phyloP scores from a whole-genome alignment of 176 grass and related monocot genomes.

The Musa acuminata region DNA sequence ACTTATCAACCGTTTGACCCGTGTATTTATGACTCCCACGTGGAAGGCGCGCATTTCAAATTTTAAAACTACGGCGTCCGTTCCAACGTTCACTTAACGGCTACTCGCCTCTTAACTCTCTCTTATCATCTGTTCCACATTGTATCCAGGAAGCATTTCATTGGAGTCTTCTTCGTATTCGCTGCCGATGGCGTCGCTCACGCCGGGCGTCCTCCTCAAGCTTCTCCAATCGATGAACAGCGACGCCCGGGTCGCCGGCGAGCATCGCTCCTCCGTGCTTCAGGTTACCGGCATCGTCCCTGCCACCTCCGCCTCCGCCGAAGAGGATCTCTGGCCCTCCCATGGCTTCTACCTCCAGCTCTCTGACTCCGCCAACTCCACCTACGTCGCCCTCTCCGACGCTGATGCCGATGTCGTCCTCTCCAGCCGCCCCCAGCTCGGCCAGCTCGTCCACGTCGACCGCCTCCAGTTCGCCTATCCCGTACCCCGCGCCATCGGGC shows the following conservation, averaged over 20 bases:
- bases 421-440: conserved; percentile 48
- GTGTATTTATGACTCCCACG: too few species aligned
- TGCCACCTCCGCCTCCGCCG: conserved; percentile 49
- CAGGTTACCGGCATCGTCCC: conserved; percentile 76
- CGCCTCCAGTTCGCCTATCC: conserved; percentile 52
- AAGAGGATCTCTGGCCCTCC: conserved; percentile 59
- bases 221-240: conserved; percentile 73
- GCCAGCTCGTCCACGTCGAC: conserved; percentile 74
- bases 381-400: conserved; percentile 51
- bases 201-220: conserved; percentile 60
- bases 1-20: too few species aligned
- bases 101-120: too few species aligned
- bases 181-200: conserved; percentile 60
- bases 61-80: conserved; percentile 13
- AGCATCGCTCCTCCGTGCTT: conserved; percentile 75
- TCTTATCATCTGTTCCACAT: not conserved
- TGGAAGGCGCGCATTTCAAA: conserved; percentile 2
- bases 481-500: conserved; percentile 44
- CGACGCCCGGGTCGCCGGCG: conserved; percentile 45
- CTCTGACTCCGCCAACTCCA: conserved; percentile 70
- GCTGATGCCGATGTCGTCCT: conserved; percentile 57
- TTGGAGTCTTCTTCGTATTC: not conserved
- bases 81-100: conserved; percentile 54
- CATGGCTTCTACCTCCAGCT: conserved; percentile 76
- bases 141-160: not conserved